Base-by-base conservation (phyloP, 163 green algal species). In the Chloromonas sp. region DNA sequence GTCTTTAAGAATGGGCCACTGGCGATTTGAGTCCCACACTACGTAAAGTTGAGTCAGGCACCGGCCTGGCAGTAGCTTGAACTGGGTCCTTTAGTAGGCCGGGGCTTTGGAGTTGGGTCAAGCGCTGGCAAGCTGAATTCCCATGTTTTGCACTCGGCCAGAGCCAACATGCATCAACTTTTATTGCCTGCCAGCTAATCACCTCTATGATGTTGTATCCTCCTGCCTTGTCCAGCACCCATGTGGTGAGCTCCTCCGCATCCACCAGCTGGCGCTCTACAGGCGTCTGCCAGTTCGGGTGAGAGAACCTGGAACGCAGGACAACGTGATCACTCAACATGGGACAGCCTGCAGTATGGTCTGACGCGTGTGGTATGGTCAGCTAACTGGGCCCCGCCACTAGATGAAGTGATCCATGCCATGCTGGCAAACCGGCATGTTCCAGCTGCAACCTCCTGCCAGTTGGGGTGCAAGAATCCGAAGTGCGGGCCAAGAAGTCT, bases 161-260 rank as follows among this genome's bases (percentile, higher is more conserved):
- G 70, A n/a, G 8, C 14, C n/a, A 2, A 83, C 2, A n/a, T 70
- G 58, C 5, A 58, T 14, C 3, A 2, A 58, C 2, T 1, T 3
- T 3, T 58, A 78, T 60, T 60, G 3, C 58, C 36, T 36, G 36
- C 36, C 36, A 36, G 36, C 36, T 36, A 36, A 36, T 36, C 36
- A 81, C 82, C 71, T 82, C 71, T 3, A 89, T 59, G 8, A 81
- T 74, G 60, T 85, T 84, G 85, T 90, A 89, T 13, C 86, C 88
- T 71, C 89, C 89, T 83, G 91, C 86, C 70, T 89, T 86, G 60
- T 89, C 83, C 36, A 85, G 59, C 74, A 89, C 86, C 89, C 89
- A 92, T 0, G 88, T 92, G 58, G 15, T 86, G 58, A 91, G 85
- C 82, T 90, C 85, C 0, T 88, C 89, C 13, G 1, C 62, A 11